These are phyloP conservation scores for Aspergillus costaricaensis DNA, from an alignment of 2,329 filamentous ascomycete genomes.

Conservation along the genomic window DNA sequence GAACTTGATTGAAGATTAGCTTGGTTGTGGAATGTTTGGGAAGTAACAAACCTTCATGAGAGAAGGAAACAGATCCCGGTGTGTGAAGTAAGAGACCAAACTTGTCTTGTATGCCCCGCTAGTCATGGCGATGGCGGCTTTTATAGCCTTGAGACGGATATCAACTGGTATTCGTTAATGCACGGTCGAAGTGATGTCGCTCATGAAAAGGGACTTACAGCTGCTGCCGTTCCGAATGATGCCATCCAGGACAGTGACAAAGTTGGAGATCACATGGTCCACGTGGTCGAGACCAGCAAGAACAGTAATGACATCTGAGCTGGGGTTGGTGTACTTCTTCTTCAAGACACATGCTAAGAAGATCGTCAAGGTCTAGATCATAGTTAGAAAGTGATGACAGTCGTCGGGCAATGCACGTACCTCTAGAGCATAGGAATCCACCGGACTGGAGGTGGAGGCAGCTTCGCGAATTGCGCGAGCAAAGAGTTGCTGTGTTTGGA, in stretches of 20 bases:
- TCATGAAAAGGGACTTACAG: constrained; percentile 53
- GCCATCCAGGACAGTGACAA: constrained; percentile 78
- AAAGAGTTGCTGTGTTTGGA: constrained; percentile 77
- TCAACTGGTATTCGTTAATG: constrained; percentile 57
- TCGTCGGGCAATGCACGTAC: constrained; percentile 51
- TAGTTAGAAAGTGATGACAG: constrained; percentile 43
- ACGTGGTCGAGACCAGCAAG: constrained; percentile 87
- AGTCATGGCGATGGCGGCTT: constrained; percentile 78
- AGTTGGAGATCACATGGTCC: constrained; percentile 83
- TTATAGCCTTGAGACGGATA: constrained; percentile 75
- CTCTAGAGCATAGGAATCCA: constrained; percentile 80
- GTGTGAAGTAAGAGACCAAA: constrained; percentile 90
- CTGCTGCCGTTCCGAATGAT: constrained; percentile 75
- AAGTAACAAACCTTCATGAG: constrained; percentile 75
- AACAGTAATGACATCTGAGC: constrained; percentile 88
- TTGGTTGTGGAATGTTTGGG: background rate
- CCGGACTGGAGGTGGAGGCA: constrained; percentile 60
- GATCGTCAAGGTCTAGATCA: constrained; percentile 75
- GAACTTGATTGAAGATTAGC: constrained; percentile 56
- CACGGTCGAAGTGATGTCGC: background rate
- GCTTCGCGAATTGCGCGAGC: constrained; percentile 69
- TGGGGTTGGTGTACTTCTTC: constrained; percentile 93
- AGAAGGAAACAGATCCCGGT: constrained; percentile 88
- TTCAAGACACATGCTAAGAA: constrained; percentile 80
- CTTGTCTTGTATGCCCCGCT: constrained; percentile 96